Percentiles rank a stretch among this genome's conserved stretches.
phyloP scores from a whole-genome alignment of 2,329 filamentous ascomycete genomes.

The Pseudopithomyces chartarum region DNA sequence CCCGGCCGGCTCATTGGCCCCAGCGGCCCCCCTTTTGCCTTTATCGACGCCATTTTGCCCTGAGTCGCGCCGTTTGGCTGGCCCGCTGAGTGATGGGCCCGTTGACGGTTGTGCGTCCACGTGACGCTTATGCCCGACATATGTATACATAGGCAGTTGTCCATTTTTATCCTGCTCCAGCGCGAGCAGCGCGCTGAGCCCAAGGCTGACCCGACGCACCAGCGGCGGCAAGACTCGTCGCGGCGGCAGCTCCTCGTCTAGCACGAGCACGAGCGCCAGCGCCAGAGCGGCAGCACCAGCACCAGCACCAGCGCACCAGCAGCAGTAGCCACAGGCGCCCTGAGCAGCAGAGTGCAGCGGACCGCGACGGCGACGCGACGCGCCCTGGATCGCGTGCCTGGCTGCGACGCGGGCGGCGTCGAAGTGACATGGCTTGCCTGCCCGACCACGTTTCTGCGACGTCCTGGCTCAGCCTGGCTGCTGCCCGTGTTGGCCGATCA shows the following conservation, averaged over 20 bases:
- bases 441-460: constrained; percentile 20
- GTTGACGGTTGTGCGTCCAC: constrained; percentile 15
- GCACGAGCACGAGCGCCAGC: neutral
- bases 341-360: neutral
- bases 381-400: constrained; percentile 1
- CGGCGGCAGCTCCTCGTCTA: neutral
- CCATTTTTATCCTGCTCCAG: constrained; percentile 1
- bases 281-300: neutral
- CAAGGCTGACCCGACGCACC: neutral
- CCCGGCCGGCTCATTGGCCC: constrained; percentile 25
- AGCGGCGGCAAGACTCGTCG: neutral
- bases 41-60: constrained; percentile 25
- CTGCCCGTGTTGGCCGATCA: constrained; percentile 6
- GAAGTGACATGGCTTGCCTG: constrained; percentile 8
- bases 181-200: neutral
- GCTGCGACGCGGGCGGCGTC: neutral
- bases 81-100: too few species aligned
- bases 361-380: neutral
- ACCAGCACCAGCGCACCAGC: neutral
- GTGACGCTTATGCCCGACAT: constrained; percentile 19
- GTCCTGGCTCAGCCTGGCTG: neutral
- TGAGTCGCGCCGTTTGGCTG: neutral
- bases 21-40: constrained; percentile 31
- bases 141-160: neutral
- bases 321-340: neutral